Base-by-base conservation (phyloP, 441 rosid genomes). In the Pelargonium fulgidum region DNA sequence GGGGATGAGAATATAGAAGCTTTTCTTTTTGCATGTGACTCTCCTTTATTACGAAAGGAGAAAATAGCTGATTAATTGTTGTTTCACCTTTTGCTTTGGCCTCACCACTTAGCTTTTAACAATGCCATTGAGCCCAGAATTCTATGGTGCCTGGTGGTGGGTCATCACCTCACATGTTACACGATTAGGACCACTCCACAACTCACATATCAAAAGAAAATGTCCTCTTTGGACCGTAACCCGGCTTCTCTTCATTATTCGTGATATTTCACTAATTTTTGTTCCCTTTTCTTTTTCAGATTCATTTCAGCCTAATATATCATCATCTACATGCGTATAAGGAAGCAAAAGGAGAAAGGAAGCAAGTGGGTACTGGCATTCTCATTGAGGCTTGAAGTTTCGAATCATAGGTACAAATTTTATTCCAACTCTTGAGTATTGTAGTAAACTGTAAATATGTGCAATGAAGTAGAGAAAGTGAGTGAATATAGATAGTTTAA, bases 51-150 rank as follows among this genome's bases (percentile, higher is more conserved):
- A 45, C 50, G n/a, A 45, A 45, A 9, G 50, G 50, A 45, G 3
- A 7, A 45, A 45, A 11, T 39, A 39, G 52, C 17, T 14, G 58
- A 50, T 50, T 13, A 50, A 13, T 50, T n/a, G 7, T 50, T 50
- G 17, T 50, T 13, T 50, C 58, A 13, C 58, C 17, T 50, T 50
- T 50, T 50, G 58, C 58, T 50, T 50, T 50, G 58, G 58, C 58
- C 19, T 50, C 17, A 50, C 58, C 58, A 50, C 17, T 50, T 47
- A 50, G 58, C 58, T 13, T 50, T 50, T 10, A 50, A 50, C 58
- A 50, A 12, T 50, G 58, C 17, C 6, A 50, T 2, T 50, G 58
- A 50, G 58, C 58, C 58, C 58, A 50, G 8, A 50, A 13, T 50
- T 50, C 17, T 13, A 50, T 47, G 52, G 52, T 39, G 42, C 42